Percentiles rank a stretch among this genome's conserved stretches.
Evolutionary conservation across 495 filamentous ascomycete genomes (phyloP).

Genomic region (Penicillium canescens): DNA sequence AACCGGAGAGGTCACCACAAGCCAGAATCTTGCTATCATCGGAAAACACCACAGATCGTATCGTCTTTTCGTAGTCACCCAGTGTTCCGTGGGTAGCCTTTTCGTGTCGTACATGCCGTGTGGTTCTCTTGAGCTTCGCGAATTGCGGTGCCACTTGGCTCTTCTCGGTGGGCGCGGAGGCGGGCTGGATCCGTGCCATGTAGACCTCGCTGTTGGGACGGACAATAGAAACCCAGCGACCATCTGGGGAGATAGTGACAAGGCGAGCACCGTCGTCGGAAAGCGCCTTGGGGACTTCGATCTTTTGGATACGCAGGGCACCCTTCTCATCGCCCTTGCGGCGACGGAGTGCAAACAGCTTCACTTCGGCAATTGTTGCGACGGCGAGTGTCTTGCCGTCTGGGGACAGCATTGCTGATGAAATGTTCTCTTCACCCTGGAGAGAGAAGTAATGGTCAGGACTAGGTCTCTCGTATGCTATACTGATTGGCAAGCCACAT

Average conservation of each 20-base stretch:
- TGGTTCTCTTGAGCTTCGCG: conserved; percentile 57
- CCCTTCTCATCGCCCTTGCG: conserved; percentile 48
- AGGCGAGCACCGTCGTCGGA: conserved; percentile 63
- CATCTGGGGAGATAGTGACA: conserved; percentile 52
- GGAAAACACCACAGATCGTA: conserved; percentile 77
- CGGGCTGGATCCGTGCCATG: conserved; percentile 43
- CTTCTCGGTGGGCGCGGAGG: conserved; percentile 35
- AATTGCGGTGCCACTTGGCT: conserved; percentile 47
- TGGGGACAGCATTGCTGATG: conserved; percentile 70
- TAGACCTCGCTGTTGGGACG: conserved; percentile 50
- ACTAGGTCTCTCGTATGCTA: neutral
- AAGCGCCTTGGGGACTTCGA: conserved; percentile 55
- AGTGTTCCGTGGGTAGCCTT: conserved; percentile 62
- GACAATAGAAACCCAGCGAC: conserved; percentile 57
- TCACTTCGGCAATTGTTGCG: conserved; percentile 73
- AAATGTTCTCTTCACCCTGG: conserved; percentile 82
- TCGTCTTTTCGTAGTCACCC: conserved; percentile 74
- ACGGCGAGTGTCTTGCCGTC: conserved; percentile 77
- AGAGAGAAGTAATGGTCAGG: conserved; percentile 12
- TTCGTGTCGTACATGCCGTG: conserved; percentile 54
- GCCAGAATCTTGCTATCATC: conserved; percentile 76
- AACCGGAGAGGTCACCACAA: conserved; percentile 78
- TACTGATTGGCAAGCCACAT: neutral
- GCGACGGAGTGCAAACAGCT: conserved; percentile 63
- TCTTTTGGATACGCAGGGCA: conserved; percentile 65